Evolutionary conservation across 345 rosid species (phyloP), one percentile per base, ranked within the genome.

Genomic region (Populus ilicifolia): DNA sequence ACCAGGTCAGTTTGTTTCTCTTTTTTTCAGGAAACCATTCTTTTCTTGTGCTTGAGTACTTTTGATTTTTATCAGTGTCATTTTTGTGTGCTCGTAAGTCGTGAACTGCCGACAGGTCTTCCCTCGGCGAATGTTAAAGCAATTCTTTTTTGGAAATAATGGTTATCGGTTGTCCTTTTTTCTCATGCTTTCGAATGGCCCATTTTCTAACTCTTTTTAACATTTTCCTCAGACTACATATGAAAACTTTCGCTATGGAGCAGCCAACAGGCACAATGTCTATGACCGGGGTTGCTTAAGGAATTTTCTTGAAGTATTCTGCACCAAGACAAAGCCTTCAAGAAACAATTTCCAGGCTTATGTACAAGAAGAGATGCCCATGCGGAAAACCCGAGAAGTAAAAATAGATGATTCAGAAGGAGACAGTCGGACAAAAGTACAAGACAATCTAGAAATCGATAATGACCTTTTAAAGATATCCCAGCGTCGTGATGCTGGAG

Each of bases 391-490:
- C n/a, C 77, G 79, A 9, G 81, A 76, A 66, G 48, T 44, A 18
- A 74, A 75, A 38, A 54, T 80, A 11, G 79, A 80, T 38, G 65
- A 69, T 66, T 44, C 62, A 8, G 79, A 70, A 8, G 79, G 66
- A 14, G 46, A 78, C 54, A 75, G 66, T 29, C 75, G 89, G 72
- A 80, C 43, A 35, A 86, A 88, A 70, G 87, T 86, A 29, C 86
- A 86, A 48, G 86, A 88, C 70, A 87, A 87, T 77, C 75, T 71
- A 61, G 91, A 89, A 56, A 82, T 87, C 1, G 86, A 85, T 36
- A 83, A 84, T 30, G 85, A 85, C 71, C 84, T 89, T 48, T 80
- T 79, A 50, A 81, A 87, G 82, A 84, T 89, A 84, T 82, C 89
- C 56, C 76, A 87, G 78, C 89, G 89, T 39, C 87, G 78, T 1